These are phyloP conservation scores for Starmerella sp. DNA, from an alignment of 805 yeast genomes.

Conservation along the genomic window DNA sequence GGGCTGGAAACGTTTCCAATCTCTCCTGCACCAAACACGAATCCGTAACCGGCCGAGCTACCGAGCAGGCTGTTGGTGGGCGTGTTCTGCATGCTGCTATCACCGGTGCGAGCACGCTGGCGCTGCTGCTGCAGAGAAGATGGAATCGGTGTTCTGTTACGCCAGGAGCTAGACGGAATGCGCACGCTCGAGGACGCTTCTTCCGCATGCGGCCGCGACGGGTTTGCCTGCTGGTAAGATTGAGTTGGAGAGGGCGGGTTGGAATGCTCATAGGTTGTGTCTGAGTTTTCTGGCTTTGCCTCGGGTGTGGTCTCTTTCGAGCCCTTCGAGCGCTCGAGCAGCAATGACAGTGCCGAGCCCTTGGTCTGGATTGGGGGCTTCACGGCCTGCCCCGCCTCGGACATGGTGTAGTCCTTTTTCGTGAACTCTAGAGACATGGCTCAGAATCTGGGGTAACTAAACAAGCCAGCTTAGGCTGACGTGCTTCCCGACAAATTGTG, in stretches of 20 bases:
- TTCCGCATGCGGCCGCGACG: not conserved
- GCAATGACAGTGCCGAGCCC: conserved; percentile 21
- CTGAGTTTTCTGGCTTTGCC: not conserved
- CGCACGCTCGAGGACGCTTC: conserved; percentile 10
- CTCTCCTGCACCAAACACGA: conserved; percentile 25
- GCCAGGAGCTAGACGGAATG: conserved; percentile 17
- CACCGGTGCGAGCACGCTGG: conserved; percentile 31
- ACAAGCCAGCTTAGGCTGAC: not conserved
- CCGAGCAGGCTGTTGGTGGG: conserved; percentile 15
- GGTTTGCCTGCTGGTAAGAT: not conserved
- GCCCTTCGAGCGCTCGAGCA: conserved; percentile 18
- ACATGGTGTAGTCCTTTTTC: conserved; percentile 14
- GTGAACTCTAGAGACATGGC: conserved; percentile 18
- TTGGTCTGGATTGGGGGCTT: conserved; percentile 5
- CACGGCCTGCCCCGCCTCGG: not conserved
- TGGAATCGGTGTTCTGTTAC: conserved; percentile 14
- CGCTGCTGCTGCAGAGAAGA: conserved; percentile 18
- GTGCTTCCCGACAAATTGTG: not conserved
- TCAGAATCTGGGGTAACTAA: not conserved
- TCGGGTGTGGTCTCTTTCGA: not conserved
- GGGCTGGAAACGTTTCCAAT: conserved; percentile 25
- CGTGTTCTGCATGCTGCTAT: conserved; percentile 27
- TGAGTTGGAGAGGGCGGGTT: conserved; percentile 1
- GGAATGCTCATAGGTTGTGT: not conserved
- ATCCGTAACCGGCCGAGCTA: conserved; percentile 22